Base-by-base conservation (phyloP, 306 rosid genomes). In the Lathyrus sativus region DNA sequence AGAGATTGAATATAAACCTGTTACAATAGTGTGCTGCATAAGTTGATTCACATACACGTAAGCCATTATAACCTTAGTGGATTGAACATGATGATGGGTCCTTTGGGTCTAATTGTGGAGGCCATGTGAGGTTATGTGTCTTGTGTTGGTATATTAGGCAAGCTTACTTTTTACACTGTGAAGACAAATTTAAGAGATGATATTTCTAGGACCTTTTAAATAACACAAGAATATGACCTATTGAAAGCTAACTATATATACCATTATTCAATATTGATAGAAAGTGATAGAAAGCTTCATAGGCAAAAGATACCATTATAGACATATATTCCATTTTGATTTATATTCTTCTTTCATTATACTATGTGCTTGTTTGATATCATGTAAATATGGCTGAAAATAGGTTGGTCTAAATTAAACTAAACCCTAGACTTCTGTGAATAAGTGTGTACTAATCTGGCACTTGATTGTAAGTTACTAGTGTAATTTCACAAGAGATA, bases 91-190 rank as follows among this genome's bases (percentile, higher is more conserved):
- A 83, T 81, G 85, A 85, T 68, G 68, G 76, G 53, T 75, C 86
- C 64, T 72, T 50, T 19, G 43, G 6, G 42, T 49, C 31, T 72
- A 46, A 28, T 39, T 69, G 85, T 76, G 88, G 88, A 80, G 72
- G 78, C 85, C 91, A 87, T 84, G 89, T 83, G 91, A 72, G 66
- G 24, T 18, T 50, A 29, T 18, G 46, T 75, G 73, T 46, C 54
- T 62, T 37, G 11, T 49, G 14, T 44, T 12, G 45, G 22, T 15
- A 58, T 57, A 57, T 73, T 53, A 73, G 61, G 17, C 38, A 24
- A 55, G 50, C 62, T 72, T 24, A 48, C 74, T 68, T 49, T 73
- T 81, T 74, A 59, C 42, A 44, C 68, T 9, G 28, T 43, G 64
- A 69, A 41, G 69, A 67, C 37, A 67, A 65, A 74, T 76, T 56